Evolutionary conservation across 306 rosid genomes (phyloP).

Genomic region (Medicago truncatula): MtrunA17r5.0-ANR NC_053044.1:41575501-41576000

Average conservation of each 20-base stretch:
- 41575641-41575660: slow-evolving; percentile 65
- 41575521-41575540: neutral
- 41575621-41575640: slow-evolving; percentile 52
- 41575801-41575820: slow-evolving; percentile 85
- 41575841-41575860: slow-evolving; percentile 93
- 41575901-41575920: slow-evolving; percentile 17
- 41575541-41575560: slow-evolving; percentile 54
- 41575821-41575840: slow-evolving; percentile 81
- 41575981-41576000: neutral
- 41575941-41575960: slow-evolving; percentile 11
- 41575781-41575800: slow-evolving; percentile 3
- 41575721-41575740: neutral
- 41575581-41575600: slow-evolving; percentile 56
- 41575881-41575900: slow-evolving; percentile 75
- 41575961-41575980: neutral
- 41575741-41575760: neutral
- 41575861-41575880: slow-evolving; percentile 84
- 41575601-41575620: slow-evolving; percentile 59
- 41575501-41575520: no score
- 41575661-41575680: slow-evolving; percentile 86
- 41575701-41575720: slow-evolving; percentile 44
- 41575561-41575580: slow-evolving; percentile 66
- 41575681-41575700: slow-evolving; percentile 96
- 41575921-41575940: slow-evolving; percentile 1
- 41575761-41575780: slow-evolving; percentile 12